Evolutionary conservation across 2,329 filamentous ascomycete genomes (phyloP), one percentile per base, ranked within the genome.

Genomic region (Cladophialophora carrionii): DNA sequence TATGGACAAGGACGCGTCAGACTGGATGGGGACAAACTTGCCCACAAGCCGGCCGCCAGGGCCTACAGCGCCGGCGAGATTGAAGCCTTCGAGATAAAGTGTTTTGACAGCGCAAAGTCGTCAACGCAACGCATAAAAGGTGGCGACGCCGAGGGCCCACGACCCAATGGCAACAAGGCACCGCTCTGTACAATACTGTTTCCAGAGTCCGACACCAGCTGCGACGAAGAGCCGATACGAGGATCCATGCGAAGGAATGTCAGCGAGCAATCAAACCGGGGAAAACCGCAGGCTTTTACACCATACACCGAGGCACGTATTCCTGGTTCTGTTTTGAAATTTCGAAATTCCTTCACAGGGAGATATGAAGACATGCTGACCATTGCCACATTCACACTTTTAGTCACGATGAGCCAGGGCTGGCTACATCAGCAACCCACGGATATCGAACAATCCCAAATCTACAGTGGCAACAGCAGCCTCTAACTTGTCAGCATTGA

Each of bases 1-100:
- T 56, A 41, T 20, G 37, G 24, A 17, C n/a, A 56, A 20, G 32
- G 32, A n/a, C 32, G 17, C 32, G 4, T 14, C 10, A 24, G n/a
- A 32, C 54, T 56, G 5, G 54, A 56, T 32, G 43, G 54, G 54
- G 14, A 37, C n/a, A 56, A 56, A 24, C 54, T 43, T 14, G 14
- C 17, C 54, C 32, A 20, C 54, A 56, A 43, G 20, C 54, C 54
- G 24, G 20, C 24, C 12, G 54, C n/a, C 14, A 32, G 32, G 37
- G 54, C 54, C 31, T 56, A 56, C 32, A 56, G 31, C 9, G 24
- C 32, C 6, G 54, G 12, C 20, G 31, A 56, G 32, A 24, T 56
- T 14, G 54, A 32, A 41, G 24, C 54, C 1, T 24, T 56, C 29
- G 20, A 14, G 10, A 2, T 7, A 26, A 22, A 26, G 10, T 17